Base-by-base conservation (phyloP, 345 rosid species). In the Hypericum perforatum region DNA sequence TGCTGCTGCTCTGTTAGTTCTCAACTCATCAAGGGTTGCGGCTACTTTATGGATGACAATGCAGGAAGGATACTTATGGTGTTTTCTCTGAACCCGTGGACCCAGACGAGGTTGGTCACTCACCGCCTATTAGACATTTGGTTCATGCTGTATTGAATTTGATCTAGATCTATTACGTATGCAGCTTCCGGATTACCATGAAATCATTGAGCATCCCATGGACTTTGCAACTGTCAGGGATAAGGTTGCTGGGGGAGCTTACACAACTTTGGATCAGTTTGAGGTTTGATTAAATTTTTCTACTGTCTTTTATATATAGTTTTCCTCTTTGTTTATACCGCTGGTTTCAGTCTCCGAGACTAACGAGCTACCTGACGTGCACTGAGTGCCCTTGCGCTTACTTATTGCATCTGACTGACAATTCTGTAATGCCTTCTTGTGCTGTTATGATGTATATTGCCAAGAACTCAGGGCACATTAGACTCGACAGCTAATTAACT, bases 131-230 rank as follows among this genome's bases (percentile, higher is more conserved):
- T 47, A 8, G 16, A 53, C 39, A 9, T 3, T 16, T 2, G 13
- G 48, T 9, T 65, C 50, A 16, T 41, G 49, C 56, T 37, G 41
- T 41, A 16, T 37, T 53, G 9, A 43, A 8, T 22, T 41, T 9
- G 11, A 46, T 43, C 15, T 5, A 9, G 37, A 11, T 46, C 43
- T 16, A 7, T 39, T 12, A 40, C 40, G 39, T 29, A 9, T 59
- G 46, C 51, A 66, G 70, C 70, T 66, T 56, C 70, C 70, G 6
- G 70, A 66, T 61, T 66, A 66, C 38, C 62, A 41, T 66, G 70
- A 66, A 13, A 49, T 66, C 32, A 54, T 60, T 49, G 65, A 60
- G 43, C 56, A 66, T 59, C 70, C 70, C 10, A 66, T 66, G 70
- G 70, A 66, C 51, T 60, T 66, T 50, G 57, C 22, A 7, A 66